phyloP scores from a whole-genome alignment of 1,284 basidiomycete genomes.

The Ustilago nuda region DNA sequence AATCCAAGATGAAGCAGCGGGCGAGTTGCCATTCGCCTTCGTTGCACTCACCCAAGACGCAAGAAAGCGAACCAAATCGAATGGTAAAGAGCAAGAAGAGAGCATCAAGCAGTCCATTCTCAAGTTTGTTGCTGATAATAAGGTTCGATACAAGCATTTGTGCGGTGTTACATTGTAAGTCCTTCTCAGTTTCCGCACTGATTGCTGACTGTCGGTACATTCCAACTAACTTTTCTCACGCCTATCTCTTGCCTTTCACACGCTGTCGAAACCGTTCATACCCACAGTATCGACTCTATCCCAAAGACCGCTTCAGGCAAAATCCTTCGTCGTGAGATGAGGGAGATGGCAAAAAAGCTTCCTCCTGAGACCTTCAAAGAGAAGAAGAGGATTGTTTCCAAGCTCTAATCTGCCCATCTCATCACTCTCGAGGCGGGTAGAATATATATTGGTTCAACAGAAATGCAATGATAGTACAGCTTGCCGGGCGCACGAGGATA shows the following conservation, averaged over 20 bases:
- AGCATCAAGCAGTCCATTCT: constrained; percentile 43
- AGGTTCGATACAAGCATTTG: constrained; percentile 79
- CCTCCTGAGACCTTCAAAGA: constrained; percentile 30
- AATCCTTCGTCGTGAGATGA: constrained; percentile 55
- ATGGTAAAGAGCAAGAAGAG: constrained; percentile 68
- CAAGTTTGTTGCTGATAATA: constrained; percentile 78
- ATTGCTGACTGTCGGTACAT: not conserved
- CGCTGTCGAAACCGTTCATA: not conserved
- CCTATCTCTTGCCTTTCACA: not conserved
- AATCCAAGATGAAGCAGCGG: constrained; percentile 80
- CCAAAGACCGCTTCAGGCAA: constrained; percentile 60
- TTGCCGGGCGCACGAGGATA: not conserved
- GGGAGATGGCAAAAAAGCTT: constrained; percentile 54
- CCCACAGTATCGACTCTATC: constrained; percentile 48
- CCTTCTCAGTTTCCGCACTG: not conserved
- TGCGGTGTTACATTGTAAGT: constrained; percentile 72
- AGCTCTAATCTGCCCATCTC: constrained; percentile 18
- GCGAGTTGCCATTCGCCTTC: constrained; percentile 81
- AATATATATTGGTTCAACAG: not conserved
- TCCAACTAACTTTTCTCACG: not conserved
- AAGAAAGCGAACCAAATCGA: constrained; percentile 70
- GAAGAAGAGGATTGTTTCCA: constrained; percentile 32
- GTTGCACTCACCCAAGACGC: constrained; percentile 74
- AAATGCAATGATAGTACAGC: constrained; percentile 8
- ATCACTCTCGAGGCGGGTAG: not conserved